phyloP scores from a whole-genome alignment of 2,329 filamentous ascomycete species.

The Hirsutella thompsonii region DNA sequence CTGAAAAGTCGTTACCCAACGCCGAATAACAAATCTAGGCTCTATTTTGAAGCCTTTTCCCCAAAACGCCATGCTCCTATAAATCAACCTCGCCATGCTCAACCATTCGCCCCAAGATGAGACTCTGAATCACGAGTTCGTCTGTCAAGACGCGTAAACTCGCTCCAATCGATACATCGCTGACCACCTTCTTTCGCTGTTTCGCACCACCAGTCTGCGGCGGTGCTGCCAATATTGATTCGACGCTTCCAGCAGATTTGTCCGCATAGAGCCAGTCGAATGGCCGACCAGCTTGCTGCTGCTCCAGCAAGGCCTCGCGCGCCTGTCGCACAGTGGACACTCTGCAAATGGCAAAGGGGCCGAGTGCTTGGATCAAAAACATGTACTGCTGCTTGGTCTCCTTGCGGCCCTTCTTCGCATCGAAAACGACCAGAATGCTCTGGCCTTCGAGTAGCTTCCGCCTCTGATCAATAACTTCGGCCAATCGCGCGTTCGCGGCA shows the following conservation, averaged over 20 bases:
- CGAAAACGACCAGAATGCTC: constrained; percentile 59
- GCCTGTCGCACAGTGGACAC: constrained; percentile 56
- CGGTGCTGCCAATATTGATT: constrained; percentile 32
- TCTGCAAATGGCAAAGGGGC: constrained; percentile 50
- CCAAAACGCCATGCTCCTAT: not conserved
- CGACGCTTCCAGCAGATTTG: constrained; percentile 42
- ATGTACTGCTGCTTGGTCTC: constrained; percentile 59
- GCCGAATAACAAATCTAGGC: too few species aligned
- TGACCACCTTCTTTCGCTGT: constrained; percentile 22
- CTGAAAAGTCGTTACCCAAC: too few species aligned
- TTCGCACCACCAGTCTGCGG: constrained; percentile 17
- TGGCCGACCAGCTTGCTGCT: constrained; percentile 28
- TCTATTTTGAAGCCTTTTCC: too few species aligned
- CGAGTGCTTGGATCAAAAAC: constrained; percentile 69
- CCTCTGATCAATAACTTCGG: constrained; percentile 43
- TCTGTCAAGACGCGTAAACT: constrained; percentile 60
- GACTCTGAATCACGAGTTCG: constrained; percentile 82
- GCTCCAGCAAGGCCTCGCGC: constrained; percentile 39
- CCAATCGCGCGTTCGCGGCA: constrained; percentile 40
- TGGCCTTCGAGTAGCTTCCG: constrained; percentile 50
- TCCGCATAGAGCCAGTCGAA: constrained; percentile 78
- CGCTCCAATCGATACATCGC: constrained; percentile 21
- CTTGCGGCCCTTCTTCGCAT: constrained; percentile 40
- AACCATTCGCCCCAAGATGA: constrained; percentile 73
- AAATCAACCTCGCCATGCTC: constrained; percentile 38